Evolutionary conservation across 768 basidiomycete genomes (phyloP).

Genomic region (Naganishia vaughanmartiniae): DNA sequence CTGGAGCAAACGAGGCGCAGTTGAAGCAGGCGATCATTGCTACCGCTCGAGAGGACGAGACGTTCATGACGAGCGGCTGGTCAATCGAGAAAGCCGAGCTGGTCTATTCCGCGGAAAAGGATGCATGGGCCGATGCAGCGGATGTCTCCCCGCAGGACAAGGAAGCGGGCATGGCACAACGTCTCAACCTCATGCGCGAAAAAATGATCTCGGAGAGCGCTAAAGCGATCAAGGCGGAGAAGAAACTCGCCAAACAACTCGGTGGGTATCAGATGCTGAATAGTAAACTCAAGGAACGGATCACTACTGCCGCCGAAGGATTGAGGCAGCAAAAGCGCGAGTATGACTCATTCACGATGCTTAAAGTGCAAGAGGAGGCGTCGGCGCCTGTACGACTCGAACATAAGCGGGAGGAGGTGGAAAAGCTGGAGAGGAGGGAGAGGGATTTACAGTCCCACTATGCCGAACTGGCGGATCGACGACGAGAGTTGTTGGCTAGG

Average conservation of each 20-base stretch:
- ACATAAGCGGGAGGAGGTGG: conserved; percentile 82
- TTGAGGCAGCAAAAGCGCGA: conserved; percentile 68
- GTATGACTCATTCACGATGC: conserved; percentile 71
- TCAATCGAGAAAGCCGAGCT: conserved; percentile 64
- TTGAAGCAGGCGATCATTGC: conserved; percentile 72
- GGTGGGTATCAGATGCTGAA: conserved; percentile 88
- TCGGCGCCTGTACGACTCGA: conserved; percentile 75
- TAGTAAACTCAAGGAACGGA: conserved; percentile 57
- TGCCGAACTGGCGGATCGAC: conserved; percentile 72
- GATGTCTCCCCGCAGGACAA: conserved; percentile 55
- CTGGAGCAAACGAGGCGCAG: conserved; percentile 73
- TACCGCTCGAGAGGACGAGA: conserved; percentile 62
- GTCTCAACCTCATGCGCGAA: conserved; percentile 60
- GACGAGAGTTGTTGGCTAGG: conserved; percentile 42
- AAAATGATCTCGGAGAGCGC: conserved; percentile 75
- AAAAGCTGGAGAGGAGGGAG: conserved; percentile 72
- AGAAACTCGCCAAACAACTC: conserved; percentile 78
- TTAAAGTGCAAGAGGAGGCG: conserved; percentile 69
- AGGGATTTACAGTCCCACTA: conserved; percentile 74
- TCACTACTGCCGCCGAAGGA: conserved; percentile 58
- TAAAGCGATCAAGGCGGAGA: conserved; percentile 80
- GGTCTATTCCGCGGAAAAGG: conserved; percentile 61
- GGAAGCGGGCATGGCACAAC: conserved; percentile 59
- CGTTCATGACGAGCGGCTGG: conserved; percentile 64
- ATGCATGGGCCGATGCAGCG: conserved; percentile 67